phyloP scores from a whole-genome alignment of 2,329 filamentous ascomycete species.

The Alternaria sp. region DNA sequence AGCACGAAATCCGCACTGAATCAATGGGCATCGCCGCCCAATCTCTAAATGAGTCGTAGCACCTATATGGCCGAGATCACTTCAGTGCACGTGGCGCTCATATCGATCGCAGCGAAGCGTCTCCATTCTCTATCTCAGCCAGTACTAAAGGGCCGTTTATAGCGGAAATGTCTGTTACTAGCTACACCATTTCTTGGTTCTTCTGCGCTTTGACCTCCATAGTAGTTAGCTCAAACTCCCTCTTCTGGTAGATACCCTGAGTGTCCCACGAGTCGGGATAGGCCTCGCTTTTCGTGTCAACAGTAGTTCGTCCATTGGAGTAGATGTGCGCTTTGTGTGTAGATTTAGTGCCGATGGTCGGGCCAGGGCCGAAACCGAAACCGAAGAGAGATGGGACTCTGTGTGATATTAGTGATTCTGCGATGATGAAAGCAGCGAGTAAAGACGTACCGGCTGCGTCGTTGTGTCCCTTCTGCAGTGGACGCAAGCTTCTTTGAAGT shows the following conservation, averaged over 20 bases:
- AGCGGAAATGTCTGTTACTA: background rate
- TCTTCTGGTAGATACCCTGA: constrained; percentile 37
- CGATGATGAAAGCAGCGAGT: background rate
- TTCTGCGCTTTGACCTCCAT: constrained; percentile 24
- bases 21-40: background rate
- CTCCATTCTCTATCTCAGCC: constrained; percentile 8
- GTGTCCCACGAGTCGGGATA: constrained; percentile 33
- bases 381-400: constrained; percentile 15
- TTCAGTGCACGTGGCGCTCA: background rate
- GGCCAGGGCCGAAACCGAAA: constrained; percentile 17
- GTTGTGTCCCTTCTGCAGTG: constrained; percentile 14
- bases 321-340: constrained; percentile 34
- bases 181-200: constrained; percentile 11
- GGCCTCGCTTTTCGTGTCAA: constrained; percentile 24
- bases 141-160: background rate
- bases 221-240: constrained; percentile 35
- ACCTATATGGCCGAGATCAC: background rate
- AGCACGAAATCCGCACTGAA: background rate
- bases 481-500: constrained; percentile 47
- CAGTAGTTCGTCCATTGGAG: constrained; percentile 29
- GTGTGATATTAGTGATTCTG: constrained; percentile 1
- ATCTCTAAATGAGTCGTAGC: background rate
- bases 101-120: constrained; percentile 9
- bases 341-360: constrained; percentile 18
- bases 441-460: constrained; percentile 26